A percentile compares a stretch with the other conserved stretches of the same genome.
phyloP scores from a whole-genome alignment of 2,329 filamentous ascomycete genomes.

The Cladophialophora psammophila region DNA sequence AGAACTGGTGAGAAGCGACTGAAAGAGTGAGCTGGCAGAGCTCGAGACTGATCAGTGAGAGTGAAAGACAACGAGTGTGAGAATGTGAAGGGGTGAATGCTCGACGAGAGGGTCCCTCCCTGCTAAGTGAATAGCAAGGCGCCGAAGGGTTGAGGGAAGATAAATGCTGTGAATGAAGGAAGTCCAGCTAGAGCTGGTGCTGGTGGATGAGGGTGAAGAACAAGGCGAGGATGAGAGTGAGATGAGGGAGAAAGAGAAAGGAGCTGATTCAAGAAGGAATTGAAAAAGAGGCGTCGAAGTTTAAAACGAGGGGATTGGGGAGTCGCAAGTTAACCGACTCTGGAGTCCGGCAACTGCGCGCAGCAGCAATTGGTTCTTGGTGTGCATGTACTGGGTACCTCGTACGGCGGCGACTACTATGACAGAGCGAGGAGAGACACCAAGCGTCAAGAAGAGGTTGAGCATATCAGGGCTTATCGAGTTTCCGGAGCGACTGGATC shows the following conservation, averaged over 20 bases:
- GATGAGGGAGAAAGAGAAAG: conserved; percentile 11
- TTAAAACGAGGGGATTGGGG: conserved; percentile 11
- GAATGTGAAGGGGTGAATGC: conserved; percentile 35
- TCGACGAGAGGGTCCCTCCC: conserved; percentile 15
- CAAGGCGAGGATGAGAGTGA: conserved; percentile 8
- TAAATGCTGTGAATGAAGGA: background rate
- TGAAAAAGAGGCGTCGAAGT: conserved; percentile 7
- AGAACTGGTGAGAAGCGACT: conserved; percentile 3
- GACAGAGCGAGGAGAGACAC: too few species aligned
- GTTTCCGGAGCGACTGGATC: conserved; percentile 32
- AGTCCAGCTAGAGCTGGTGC: background rate
- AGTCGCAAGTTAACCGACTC: conserved; percentile 1
- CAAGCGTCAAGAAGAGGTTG: background rate
- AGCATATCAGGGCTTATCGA: conserved; percentile 28
- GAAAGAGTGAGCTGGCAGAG: conserved; percentile 7
- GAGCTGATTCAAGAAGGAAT: conserved; percentile 16
- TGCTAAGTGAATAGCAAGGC: conserved; percentile 39
- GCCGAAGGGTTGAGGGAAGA: background rate
- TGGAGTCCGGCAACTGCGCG: conserved; percentile 6
- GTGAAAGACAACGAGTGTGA: conserved; percentile 12
- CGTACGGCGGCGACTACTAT: background rate
- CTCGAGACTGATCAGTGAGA: background rate
- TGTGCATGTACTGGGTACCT: background rate
- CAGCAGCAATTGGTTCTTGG: conserved; percentile 12
- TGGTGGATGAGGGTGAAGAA: conserved; percentile 10